These are phyloP conservation scores for Daldinia childiae DNA, from an alignment of 495 filamentous ascomycete genomes.

Conservation along the genomic window DNA sequence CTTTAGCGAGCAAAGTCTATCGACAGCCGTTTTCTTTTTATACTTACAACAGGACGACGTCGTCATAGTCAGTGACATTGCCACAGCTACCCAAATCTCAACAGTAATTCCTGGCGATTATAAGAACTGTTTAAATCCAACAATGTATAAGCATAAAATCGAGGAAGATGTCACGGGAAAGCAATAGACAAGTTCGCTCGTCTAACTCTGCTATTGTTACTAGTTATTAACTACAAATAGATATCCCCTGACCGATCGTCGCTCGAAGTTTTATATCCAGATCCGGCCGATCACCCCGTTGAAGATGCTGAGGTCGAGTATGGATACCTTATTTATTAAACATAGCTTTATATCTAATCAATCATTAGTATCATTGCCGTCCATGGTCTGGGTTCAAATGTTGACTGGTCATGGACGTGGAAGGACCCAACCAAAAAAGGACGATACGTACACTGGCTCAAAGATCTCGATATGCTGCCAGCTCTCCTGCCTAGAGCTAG, in stretches of 20 bases:
- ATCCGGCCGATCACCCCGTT: background rate
- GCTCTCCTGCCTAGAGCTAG: background rate
- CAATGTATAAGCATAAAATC: background rate
- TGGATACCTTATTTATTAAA: background rate
- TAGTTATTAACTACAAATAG: background rate
- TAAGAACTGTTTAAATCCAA: background rate
- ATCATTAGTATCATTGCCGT: background rate
- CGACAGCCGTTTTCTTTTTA: too few species aligned
- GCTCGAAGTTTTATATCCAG: background rate
- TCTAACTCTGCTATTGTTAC: background rate
- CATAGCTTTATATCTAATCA: background rate
- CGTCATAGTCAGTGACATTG: too few species aligned
- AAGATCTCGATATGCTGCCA: background rate
- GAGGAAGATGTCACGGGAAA: background rate
- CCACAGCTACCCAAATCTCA: too few species aligned
- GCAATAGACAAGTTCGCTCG: background rate
- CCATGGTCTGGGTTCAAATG: background rate
- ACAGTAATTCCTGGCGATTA: too few species aligned
- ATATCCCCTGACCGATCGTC: background rate
- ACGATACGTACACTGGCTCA: background rate
- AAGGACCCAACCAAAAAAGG: background rate
- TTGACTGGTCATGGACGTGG: background rate
- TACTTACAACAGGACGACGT: too few species aligned
- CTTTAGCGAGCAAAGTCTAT: too few species aligned
- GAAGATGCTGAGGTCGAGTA: background rate